A percentile compares a stretch with the other conserved stretches of the same genome.
Evolutionary conservation across 176 grass and related monocot species (phyloP).

Genomic region (barley (Hordeum vulgare)): MorexV3_pseudomolecules_assembly NC_058521.1:603436672-603437171

Average conservation of each 20-base stretch:
- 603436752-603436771: slow-evolving; percentile 71
- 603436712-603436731: slow-evolving; percentile 70
- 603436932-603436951: neutral
- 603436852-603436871: no score
- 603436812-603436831: neutral
- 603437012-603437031: neutral
- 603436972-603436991: neutral
- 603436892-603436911: neutral
- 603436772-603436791: slow-evolving; percentile 64
- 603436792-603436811: slow-evolving; percentile 69
- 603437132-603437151: neutral
- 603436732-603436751: slow-evolving; percentile 62
- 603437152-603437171: neutral
- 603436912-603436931: neutral
- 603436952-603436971: neutral
- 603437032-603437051: neutral
- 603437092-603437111: neutral
- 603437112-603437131: neutral
- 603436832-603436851: no score
- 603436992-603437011: neutral
- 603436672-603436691: neutral
- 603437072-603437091: neutral
- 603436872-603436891: neutral
- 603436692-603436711: slow-evolving; percentile 57
- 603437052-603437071: neutral